Evolutionary conservation across 192 early-diverging fungal species (phyloP).

Genomic region (Coemansia sp.): DNA sequence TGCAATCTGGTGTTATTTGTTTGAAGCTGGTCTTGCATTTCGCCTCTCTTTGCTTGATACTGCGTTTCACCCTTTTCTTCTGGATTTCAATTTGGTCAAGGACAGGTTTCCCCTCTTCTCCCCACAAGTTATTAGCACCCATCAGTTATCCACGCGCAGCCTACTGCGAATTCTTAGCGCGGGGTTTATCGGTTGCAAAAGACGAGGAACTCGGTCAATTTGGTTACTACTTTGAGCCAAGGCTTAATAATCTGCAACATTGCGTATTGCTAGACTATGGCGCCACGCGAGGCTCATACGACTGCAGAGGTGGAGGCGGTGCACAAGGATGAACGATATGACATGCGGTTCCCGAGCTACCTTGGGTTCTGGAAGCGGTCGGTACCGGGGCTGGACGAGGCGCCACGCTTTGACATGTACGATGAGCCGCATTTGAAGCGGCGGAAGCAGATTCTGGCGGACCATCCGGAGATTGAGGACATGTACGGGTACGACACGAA

Average conservation of each 20-base stretch:
- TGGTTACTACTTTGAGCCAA: neutral
- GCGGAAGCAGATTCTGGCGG: conserved; percentile 80
- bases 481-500: conserved; percentile 81
- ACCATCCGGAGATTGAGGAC: conserved; percentile 84
- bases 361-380: conserved; percentile 82
- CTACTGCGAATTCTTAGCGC: neutral
- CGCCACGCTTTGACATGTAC: conserved; percentile 78
- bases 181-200: neutral
- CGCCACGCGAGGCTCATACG: conserved; percentile 29
- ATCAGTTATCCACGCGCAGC: neutral
- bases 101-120: neutral
- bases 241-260: neutral
- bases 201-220: neutral
- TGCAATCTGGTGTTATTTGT: neutral
- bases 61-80: neutral
- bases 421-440: conserved; percentile 96
- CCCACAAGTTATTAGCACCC: neutral
- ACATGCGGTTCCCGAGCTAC: conserved; percentile 75
- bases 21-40: too few relatives aligned
- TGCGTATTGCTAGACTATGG: conserved; percentile 14
- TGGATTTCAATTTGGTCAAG: neutral
- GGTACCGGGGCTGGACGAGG: conserved; percentile 68
- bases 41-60: neutral
- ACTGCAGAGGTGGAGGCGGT: conserved; percentile 32
- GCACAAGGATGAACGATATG: conserved; percentile 55